phyloP scores from a whole-genome alignment of 2,329 filamentous ascomycete species.

The Cladophialophora psammophila region DNA sequence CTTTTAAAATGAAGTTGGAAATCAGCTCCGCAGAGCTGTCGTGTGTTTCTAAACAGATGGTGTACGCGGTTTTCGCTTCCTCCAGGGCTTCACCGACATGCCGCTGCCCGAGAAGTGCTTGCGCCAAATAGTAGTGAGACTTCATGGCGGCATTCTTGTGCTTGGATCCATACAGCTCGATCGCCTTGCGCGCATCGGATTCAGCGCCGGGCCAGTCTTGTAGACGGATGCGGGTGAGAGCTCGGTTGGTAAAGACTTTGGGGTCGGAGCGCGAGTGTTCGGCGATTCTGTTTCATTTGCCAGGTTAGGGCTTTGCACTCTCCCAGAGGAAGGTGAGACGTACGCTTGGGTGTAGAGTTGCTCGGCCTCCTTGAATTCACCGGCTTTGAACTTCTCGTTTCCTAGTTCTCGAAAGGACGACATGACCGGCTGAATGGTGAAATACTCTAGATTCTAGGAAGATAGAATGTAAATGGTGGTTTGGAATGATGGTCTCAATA shows the following conservation, averaged over 20 bases:
- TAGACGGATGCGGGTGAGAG: constrained; percentile 80
- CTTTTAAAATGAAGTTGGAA: constrained; percentile 75
- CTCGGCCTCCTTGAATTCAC: constrained; percentile 55
- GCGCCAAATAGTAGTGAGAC: constrained; percentile 80
- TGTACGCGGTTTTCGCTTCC: constrained; percentile 75
- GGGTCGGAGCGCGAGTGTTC: constrained; percentile 79
- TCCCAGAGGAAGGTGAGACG: constrained; percentile 31
- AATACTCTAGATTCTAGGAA: constrained; percentile 1
- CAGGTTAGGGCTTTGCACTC: background rate
- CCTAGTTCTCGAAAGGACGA: constrained; percentile 46
- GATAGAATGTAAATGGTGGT: background rate
- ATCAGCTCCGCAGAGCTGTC: constrained; percentile 74
- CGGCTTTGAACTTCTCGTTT: constrained; percentile 55
- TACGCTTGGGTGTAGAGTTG: constrained; percentile 57
- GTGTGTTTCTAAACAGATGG: constrained; percentile 67
- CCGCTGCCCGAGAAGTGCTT: constrained; percentile 78
- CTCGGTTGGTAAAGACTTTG: constrained; percentile 86
- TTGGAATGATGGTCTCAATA: constrained; percentile 2
- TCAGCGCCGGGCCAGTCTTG: constrained; percentile 76
- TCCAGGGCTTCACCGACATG: constrained; percentile 76
- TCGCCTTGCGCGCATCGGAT: constrained; percentile 76
- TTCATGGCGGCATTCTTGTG: constrained; percentile 71
- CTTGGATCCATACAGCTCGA: constrained; percentile 64
- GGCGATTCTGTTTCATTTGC: constrained; percentile 63
- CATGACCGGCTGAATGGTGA: background rate